These are phyloP conservation scores for Agrostemma githago DNA, from an alignment of 148 eudicot genomes.

Conservation along the genomic window DNA sequence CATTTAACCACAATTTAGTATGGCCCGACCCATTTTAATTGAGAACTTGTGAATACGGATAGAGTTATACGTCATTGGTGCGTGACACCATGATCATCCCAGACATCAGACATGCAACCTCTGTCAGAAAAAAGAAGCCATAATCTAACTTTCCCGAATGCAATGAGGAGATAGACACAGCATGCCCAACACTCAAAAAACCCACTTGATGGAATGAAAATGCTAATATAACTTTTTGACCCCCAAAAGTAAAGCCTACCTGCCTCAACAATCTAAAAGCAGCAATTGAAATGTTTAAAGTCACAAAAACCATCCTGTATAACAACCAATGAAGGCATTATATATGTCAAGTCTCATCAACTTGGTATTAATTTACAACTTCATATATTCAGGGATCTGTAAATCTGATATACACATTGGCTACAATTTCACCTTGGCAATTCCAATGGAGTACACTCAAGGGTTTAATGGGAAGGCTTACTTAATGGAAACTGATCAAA, in stretches of 20 bases:
- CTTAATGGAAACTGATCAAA: constrained; percentile 56
- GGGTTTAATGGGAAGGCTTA: constrained; percentile 76
- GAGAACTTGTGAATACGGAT: too few relatives aligned
- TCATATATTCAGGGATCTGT: constrained; percentile 24
- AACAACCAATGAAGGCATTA: constrained; percentile 46
- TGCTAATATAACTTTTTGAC: constrained; percentile 16
- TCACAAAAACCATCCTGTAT: constrained; percentile 4
- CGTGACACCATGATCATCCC: not conserved
- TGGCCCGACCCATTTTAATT: too few relatives aligned
- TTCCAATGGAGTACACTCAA: constrained; percentile 48
- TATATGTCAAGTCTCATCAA: constrained; percentile 30
- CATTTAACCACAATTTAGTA: too few relatives aligned
- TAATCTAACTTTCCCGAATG: not conserved
- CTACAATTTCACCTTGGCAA: constrained; percentile 52
- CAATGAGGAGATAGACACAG: not conserved
- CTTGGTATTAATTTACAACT: constrained; percentile 15
- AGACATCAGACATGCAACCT: not conserved
- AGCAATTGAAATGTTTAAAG: constrained; percentile 18
- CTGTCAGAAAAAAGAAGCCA: not conserved
- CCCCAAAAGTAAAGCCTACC: constrained; percentile 13
- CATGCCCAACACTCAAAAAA: not conserved
- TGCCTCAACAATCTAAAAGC: constrained; percentile 16
- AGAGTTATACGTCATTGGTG: not conserved
- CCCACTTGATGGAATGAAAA: not conserved
- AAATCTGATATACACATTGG: constrained; percentile 47